Evolutionary conservation across 306 rosid species (phyloP).

Genomic region (Sphenostylis stenocarpa): DNA sequence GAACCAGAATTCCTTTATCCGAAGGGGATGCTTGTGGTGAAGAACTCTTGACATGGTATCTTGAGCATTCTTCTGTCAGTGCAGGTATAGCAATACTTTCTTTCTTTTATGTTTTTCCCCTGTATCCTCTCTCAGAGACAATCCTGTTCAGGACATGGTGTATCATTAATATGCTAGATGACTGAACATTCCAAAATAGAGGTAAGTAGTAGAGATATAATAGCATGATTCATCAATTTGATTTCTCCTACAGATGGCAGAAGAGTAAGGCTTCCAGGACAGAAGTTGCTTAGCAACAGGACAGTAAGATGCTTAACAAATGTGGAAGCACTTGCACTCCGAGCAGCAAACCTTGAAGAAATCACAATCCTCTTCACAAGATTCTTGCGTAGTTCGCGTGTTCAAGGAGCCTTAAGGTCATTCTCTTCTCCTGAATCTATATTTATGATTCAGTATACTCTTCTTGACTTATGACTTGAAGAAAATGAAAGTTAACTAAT

Average conservation of each 20-base stretch:
- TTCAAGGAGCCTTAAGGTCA: constrained; percentile 80
- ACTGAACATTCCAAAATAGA: background rate
- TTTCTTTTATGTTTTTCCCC: background rate
- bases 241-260: constrained; percentile 52
- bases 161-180: too few species aligned
- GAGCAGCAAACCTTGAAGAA: constrained; percentile 73
- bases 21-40: constrained; percentile 90
- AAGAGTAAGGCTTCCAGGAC: constrained; percentile 57
- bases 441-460: background rate
- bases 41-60: constrained; percentile 76
- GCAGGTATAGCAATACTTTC: background rate
- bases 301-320: constrained; percentile 69
- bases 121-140: background rate
- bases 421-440: background rate
- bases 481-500: background rate
- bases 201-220: background rate
- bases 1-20: constrained; percentile 42
- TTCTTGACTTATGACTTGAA: background rate
- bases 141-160: background rate
- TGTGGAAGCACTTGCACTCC: constrained; percentile 76
- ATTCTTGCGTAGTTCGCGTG: constrained; percentile 66
- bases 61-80: constrained; percentile 57
- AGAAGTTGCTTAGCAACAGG: constrained; percentile 34
- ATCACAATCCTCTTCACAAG: constrained; percentile 67
- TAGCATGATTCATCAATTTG: background rate